phyloP scores from a whole-genome alignment of 1,139 yeast species.

The Yarrowia galli region DNA sequence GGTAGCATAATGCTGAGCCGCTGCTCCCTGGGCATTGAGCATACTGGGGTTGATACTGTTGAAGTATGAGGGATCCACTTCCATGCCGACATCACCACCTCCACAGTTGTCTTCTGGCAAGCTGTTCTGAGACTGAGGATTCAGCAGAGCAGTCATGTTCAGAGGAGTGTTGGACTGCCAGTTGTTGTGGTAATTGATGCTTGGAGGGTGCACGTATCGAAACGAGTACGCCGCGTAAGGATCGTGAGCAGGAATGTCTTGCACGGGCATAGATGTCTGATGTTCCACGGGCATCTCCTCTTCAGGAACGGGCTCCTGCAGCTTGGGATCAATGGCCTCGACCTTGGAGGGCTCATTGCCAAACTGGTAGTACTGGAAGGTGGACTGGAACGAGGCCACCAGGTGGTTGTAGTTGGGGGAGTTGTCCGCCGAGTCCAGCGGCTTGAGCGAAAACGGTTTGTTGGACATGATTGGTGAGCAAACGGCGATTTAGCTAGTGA shows the following conservation, averaged over 20 bases:
- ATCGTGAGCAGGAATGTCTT: conserved; percentile 18
- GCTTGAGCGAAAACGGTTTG: conserved; percentile 24
- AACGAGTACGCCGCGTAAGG: conserved; percentile 30
- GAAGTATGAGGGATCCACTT: conserved; percentile 8
- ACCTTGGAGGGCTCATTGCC: conserved; percentile 3
- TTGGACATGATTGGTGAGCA: background rate
- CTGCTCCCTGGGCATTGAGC: background rate
- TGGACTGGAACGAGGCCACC: background rate
- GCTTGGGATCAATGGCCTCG: conserved; percentile 13
- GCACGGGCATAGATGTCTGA: background rate
- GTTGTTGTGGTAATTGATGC: conserved; percentile 6
- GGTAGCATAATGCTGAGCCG: background rate
- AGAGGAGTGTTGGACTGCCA: background rate
- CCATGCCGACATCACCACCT: background rate
- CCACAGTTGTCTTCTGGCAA: too few species aligned
- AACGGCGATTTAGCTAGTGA: background rate
- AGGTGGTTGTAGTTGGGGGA: conserved; percentile 3
- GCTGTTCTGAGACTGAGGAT: background rate
- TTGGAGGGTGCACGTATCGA: conserved; percentile 25
- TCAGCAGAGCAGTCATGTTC: background rate
- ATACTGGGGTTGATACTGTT: conserved; percentile 21
- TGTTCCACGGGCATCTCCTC: background rate
- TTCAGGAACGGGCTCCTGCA: background rate
- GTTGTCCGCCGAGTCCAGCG: background rate
- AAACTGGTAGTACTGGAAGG: conserved; percentile 21